These are phyloP conservation scores for Sphenostylis stenocarpa DNA, from an alignment of 306 rosid species.

Conservation along the genomic window DNA sequence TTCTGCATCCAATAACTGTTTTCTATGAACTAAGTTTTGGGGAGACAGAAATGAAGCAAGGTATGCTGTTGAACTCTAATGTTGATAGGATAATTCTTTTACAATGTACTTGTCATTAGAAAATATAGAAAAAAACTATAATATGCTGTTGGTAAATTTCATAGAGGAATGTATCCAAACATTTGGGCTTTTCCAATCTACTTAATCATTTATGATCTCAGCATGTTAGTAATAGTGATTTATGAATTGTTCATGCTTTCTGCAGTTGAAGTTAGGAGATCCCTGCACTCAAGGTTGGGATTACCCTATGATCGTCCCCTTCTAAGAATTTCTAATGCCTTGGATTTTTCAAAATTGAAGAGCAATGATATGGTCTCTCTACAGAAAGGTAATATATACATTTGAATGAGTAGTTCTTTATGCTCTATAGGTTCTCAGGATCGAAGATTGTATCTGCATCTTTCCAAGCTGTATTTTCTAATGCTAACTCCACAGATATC, in stretches of 20 bases:
- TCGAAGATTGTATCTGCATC: constrained; percentile 14
- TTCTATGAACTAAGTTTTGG: constrained; percentile 84
- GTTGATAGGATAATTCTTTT: constrained; percentile 15
- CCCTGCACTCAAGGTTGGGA: constrained; percentile 83
- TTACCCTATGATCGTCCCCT: constrained; percentile 91
- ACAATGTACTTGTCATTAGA: constrained; percentile 7
- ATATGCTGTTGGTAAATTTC: background rate
- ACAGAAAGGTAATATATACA: constrained; percentile 59
- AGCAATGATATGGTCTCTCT: constrained; percentile 40
- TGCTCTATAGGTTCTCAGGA: constrained; percentile 21
- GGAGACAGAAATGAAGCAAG: constrained; percentile 97
- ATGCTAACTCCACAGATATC: background rate
- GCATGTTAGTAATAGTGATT: background rate
- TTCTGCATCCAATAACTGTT: constrained; percentile 79
- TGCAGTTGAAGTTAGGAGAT: constrained; percentile 85
- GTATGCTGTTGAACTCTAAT: constrained; percentile 45
- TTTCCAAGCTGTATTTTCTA: constrained; percentile 10
- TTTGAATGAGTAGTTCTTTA: constrained; percentile 1
- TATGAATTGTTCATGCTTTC: constrained; percentile 31
- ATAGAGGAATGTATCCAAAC: constrained; percentile 7
- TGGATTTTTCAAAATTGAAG: constrained; percentile 56
- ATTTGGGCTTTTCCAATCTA: background rate
- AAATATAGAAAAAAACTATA: background rate
- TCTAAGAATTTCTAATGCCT: constrained; percentile 81
- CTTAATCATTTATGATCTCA: constrained; percentile 12